A percentile compares a stretch with the other conserved stretches of the same genome.
These are phyloP conservation scores for Kwoniella sp. DNA, from an alignment of 768 basidiomycete genomes.

Conservation along the genomic window DNA sequence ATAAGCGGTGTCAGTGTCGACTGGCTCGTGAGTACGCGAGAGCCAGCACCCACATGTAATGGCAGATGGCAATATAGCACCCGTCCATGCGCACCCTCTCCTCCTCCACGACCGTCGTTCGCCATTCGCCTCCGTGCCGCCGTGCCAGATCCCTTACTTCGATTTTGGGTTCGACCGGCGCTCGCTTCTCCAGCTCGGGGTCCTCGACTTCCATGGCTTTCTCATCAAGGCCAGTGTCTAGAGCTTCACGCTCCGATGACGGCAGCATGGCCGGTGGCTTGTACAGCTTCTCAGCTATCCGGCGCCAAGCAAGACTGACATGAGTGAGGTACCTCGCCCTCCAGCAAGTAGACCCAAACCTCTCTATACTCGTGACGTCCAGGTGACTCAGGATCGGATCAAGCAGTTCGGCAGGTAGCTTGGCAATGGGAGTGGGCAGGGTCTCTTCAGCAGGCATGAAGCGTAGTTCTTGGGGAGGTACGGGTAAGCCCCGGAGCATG, in stretches of 20 bases:
- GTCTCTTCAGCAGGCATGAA: slow-evolving; percentile 71
- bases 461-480: slow-evolving; percentile 19
- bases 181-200: too few species aligned
- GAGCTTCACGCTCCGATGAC: too few species aligned
- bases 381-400: slow-evolving; percentile 64
- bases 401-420: slow-evolving; percentile 72
- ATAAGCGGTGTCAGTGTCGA: neutral
- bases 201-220: neutral
- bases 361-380: slow-evolving; percentile 66
- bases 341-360: slow-evolving; percentile 68
- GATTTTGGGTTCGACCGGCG: too few species aligned
- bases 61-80: slow-evolving; percentile 85
- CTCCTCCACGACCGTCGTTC: slow-evolving; percentile 74
- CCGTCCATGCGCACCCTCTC: slow-evolving; percentile 81
- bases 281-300: slow-evolving; percentile 55
- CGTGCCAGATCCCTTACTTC: slow-evolving; percentile 55
- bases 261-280: slow-evolving; percentile 67
- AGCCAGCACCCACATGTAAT: slow-evolving; percentile 54
- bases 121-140: slow-evolving; percentile 62
- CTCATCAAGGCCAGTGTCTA: neutral
- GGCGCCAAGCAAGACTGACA: slow-evolving; percentile 65
- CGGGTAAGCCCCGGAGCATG: slow-evolving; percentile 13
- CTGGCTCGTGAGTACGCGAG: neutral
- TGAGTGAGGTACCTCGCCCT: slow-evolving; percentile 70
- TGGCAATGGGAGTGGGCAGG: slow-evolving; percentile 57